phyloP scores from a whole-genome alignment of 345 rosid species.

The Lumnitzera littorea region DNA sequence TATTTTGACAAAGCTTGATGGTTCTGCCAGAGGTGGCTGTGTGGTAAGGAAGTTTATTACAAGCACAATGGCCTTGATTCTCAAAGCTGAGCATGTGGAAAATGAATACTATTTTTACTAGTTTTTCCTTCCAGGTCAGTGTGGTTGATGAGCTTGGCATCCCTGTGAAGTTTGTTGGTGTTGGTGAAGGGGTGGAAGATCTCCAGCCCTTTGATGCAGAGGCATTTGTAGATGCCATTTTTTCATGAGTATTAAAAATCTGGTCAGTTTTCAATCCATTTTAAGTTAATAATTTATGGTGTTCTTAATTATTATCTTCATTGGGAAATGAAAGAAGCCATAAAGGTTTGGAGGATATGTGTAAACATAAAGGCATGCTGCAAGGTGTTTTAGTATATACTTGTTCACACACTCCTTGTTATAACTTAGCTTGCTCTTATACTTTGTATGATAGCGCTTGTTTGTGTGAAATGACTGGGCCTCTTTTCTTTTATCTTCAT shows the following conservation, averaged over 20 bases:
- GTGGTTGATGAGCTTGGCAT: conserved; percentile 93
- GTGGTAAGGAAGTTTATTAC: conserved; percentile 42
- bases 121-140: conserved; percentile 50
- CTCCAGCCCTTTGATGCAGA: conserved; percentile 93
- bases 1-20: conserved; percentile 89
- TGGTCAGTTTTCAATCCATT: too few relatives aligned
- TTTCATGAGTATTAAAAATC: conserved; percentile 32
- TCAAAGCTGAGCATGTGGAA: neutral
- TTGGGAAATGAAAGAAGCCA: too few relatives aligned
- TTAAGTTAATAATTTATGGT: too few relatives aligned
- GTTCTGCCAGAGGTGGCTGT: conserved; percentile 96
- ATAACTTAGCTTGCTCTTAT: neutral
- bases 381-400: neutral
- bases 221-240: conserved; percentile 77
- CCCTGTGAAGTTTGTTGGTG: conserved; percentile 92
- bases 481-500: too few relatives aligned
- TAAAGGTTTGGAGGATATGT: neutral
- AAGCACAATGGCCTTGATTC: neutral
- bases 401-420: neutral
- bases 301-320: too few relatives aligned
- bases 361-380: neutral
- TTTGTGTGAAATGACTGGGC: too few relatives aligned
- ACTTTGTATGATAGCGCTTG: neutral
- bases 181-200: conserved; percentile 89
- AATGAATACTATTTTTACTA: neutral